These are phyloP conservation scores for Theobroma grandiflorum DNA, from an alignment of 441 rosid genomes.

Conservation along the genomic window DNA sequence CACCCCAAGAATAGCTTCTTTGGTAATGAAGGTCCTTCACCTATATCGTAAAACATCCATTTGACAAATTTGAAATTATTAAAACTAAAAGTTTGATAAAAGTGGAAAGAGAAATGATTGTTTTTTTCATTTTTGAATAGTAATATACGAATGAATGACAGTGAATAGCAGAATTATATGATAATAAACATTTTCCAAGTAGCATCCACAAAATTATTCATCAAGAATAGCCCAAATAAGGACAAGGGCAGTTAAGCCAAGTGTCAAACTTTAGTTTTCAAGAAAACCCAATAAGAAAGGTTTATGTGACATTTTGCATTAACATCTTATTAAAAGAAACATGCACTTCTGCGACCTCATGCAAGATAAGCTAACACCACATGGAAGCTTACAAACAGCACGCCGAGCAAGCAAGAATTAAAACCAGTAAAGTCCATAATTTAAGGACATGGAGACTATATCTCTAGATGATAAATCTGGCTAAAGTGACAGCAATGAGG, in stretches of 20 bases:
- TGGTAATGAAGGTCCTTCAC: conserved; percentile 77
- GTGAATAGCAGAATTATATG: neutral
- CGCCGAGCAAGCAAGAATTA: conserved; percentile 10
- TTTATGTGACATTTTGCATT: neutral
- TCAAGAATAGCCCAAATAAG: conserved; percentile 5
- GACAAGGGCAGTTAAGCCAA: neutral
- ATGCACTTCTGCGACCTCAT: conserved; percentile 1
- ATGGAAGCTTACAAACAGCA: conserved; percentile 7
- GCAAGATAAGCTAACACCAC: neutral
- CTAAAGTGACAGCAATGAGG: conserved; percentile 36
- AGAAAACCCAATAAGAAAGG: neutral
- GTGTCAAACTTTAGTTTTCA: conserved; percentile 1
- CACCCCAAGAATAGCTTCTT: conserved; percentile 85
- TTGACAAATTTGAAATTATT: conserved; percentile 11
- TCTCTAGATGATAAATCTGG: neutral
- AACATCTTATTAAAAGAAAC: neutral
- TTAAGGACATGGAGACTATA: conserved; percentile 12
- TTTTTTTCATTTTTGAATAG: neutral
- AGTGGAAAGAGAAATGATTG: neutral
- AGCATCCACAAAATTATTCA: neutral
- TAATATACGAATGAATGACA: conserved; percentile 13
- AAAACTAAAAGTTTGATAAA: neutral
- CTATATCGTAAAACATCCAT: conserved; percentile 46
- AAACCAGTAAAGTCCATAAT: conserved; percentile 10
- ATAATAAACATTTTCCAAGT: neutral